phyloP scores from a whole-genome alignment of 176 grass and related monocot genomes.

The Aechmea fasciata region DNA sequence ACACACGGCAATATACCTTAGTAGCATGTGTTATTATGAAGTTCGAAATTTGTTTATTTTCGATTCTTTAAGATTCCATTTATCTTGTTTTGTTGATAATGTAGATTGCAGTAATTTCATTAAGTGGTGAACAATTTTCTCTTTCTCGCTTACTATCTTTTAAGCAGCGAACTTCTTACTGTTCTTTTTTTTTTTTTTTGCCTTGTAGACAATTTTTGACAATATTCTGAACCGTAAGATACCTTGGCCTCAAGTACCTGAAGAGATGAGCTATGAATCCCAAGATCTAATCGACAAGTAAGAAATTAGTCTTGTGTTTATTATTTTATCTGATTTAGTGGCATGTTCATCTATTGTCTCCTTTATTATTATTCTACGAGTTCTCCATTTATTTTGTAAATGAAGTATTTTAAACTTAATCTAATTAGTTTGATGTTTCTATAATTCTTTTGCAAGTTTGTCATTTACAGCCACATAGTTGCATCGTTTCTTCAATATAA shows the following conservation, averaged over 20 bases:
- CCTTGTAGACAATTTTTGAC: constrained; percentile 89
- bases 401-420: too few relatives aligned
- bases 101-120: not conserved
- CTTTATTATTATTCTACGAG: too few relatives aligned
- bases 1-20: too few relatives aligned
- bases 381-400: too few relatives aligned
- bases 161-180: not conserved
- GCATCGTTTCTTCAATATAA: too few relatives aligned
- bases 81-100: too few relatives aligned
- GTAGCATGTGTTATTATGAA: too few relatives aligned
- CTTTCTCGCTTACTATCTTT: not conserved
- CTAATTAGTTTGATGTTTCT: too few relatives aligned
- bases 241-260: constrained; percentile 86
- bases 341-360: not conserved
- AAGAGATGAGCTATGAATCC: constrained; percentile 85
- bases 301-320: constrained; percentile 19
- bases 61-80: too few relatives aligned
- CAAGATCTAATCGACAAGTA: constrained; percentile 96
- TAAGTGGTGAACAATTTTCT: not conserved
- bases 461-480: too few relatives aligned
- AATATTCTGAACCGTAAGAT: constrained; percentile 99
- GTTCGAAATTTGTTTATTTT: too few relatives aligned
- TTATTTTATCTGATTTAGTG: not conserved
- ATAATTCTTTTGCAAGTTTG: too few relatives aligned
- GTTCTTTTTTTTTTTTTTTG: constrained; percentile 23